phyloP scores from a whole-genome alignment of 2,329 filamentous ascomycete genomes.

The Akanthomyces muscarius region DNA sequence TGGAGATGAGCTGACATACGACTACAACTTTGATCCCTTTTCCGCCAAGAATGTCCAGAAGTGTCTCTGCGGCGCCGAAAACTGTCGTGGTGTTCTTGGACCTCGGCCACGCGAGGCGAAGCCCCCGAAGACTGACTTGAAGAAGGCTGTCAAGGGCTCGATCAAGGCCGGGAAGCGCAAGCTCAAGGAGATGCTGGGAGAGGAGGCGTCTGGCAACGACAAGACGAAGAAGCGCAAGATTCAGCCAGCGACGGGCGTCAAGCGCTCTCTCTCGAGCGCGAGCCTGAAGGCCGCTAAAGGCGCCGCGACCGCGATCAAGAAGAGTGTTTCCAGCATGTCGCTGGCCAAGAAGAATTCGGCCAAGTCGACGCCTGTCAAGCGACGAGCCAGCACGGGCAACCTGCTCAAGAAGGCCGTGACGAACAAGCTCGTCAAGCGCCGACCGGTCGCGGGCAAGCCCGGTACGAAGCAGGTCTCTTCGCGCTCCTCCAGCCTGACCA shows the following conservation, averaged over 20 bases:
- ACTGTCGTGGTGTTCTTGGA: constrained; percentile 61
- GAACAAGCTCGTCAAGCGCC: constrained; percentile 19
- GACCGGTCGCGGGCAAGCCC: background rate
- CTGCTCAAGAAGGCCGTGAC: constrained; percentile 29
- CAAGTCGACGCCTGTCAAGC: constrained; percentile 25
- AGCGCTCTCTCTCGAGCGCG: constrained; percentile 32
- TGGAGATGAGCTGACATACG: constrained; percentile 93
- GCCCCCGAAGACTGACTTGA: constrained; percentile 41
- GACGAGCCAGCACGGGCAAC: constrained; percentile 25
- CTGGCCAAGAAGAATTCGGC: constrained; percentile 28
- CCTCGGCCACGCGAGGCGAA: constrained; percentile 57
- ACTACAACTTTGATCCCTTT: constrained; percentile 72
- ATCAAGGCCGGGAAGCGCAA: constrained; percentile 54
- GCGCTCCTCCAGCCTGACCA: constrained; percentile 23
- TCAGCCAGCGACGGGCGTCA: constrained; percentile 31
- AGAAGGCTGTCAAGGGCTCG: constrained; percentile 36
- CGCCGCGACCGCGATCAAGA: constrained; percentile 35
- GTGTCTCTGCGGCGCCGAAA: constrained; percentile 59
- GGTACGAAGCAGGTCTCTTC: constrained; percentile 15
- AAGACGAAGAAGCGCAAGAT: constrained; percentile 48
- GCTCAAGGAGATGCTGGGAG: constrained; percentile 48
- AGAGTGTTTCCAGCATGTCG: constrained; percentile 32
- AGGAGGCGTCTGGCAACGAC: constrained; percentile 36
- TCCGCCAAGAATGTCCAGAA: constrained; percentile 65
- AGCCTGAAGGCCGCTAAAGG: constrained; percentile 35